phyloP scores from a whole-genome alignment of 2,329 filamentous ascomycete species.

The Mycosphaerella sp. region DNA sequence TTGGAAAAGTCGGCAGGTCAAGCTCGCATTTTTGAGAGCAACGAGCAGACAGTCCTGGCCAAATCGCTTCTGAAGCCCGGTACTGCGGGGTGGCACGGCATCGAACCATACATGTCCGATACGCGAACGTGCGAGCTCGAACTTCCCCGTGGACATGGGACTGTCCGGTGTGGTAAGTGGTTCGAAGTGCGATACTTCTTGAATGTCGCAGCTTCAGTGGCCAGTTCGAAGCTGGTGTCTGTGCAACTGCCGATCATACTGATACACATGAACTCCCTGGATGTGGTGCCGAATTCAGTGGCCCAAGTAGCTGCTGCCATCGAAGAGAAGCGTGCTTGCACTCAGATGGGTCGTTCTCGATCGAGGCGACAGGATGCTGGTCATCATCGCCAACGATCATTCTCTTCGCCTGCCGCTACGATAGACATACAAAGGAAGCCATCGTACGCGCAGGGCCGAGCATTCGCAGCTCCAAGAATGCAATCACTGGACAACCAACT shows the following conservation, averaged over 20 bases:
- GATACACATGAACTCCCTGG: constrained; percentile 53
- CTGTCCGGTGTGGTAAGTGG: constrained; percentile 49
- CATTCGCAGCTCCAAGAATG: constrained; percentile 47
- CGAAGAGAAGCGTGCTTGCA: constrained; percentile 41
- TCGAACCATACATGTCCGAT: constrained; percentile 41
- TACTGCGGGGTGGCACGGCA: constrained; percentile 42
- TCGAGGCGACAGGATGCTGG: constrained; percentile 4
- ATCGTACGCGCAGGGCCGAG: constrained; percentile 45
- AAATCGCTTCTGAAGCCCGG: constrained; percentile 41
- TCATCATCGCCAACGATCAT: constrained; percentile 22
- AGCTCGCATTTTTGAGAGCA: constrained; percentile 48
- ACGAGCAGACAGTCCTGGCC: constrained; percentile 44
- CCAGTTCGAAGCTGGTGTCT: constrained; percentile 45
- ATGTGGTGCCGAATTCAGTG: constrained; percentile 50
- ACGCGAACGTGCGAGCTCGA: constrained; percentile 46
- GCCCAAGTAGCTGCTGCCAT: constrained; percentile 51
- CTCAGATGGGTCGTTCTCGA: constrained; percentile 12
- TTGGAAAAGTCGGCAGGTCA: constrained; percentile 46
- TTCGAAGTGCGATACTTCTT: constrained; percentile 53
- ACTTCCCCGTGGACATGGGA: constrained; percentile 46
- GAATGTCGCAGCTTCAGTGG: constrained; percentile 43
- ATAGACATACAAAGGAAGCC: constrained; percentile 30
- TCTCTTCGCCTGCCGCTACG: constrained; percentile 24
- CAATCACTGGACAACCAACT: constrained; percentile 46
- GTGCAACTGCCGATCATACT: constrained; percentile 51